Evolutionary conservation across 2,329 filamentous ascomycete species (phyloP), one percentile per base, ranked within the genome.

Genomic region (Xylaria sp.): DNA sequence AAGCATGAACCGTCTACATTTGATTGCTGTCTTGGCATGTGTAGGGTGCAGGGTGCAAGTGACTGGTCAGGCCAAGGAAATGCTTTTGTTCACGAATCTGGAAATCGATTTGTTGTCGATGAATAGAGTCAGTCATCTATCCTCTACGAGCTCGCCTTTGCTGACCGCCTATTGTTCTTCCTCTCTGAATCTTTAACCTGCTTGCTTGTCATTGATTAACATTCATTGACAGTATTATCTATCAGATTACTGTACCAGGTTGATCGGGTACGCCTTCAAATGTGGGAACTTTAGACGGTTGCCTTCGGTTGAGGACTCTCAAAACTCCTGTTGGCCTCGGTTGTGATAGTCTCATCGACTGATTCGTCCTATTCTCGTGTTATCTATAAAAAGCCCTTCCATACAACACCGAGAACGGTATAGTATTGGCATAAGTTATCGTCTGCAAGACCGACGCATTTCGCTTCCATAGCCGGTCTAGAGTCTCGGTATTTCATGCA

Each of bases 361-460:
- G 10, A 0, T 42, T 15, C 13, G 2, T 46, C 20, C 20, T 36
- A 17, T 51, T 38, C 9, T 15, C 28, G 17, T 65, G 33, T 20
- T 62, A 20, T 4, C 44, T 49, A 38, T 64, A 11, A 40, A 61
- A 60, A 31, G 48, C 31, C n/a, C 67, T 63, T 15, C 61, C 69
- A 40, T 71, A 71, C 11, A 74, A 49, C 13, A 67, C 42, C 9
- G 38, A 13, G 57, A 72, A 74, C 4, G 72, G 65, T 28, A 74
- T 42, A 7, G 26, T 64, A 38, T 68, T 64, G 9, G 63, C 68
- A 49, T 67, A 62, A 6, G 61, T 58, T 36, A 71, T 61, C 9
- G 46, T 63, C 56, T 48, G 38, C 6, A 71, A 62, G 15, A 63
- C 20, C 1, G 6, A 15, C 20, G 3, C 13, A 23, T 23, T 23